Percentiles rank a stretch among this genome's conserved stretches.
Conservation (phyloP, 805 yeast genomes). For the Ascoidea rubescens region DNA sequence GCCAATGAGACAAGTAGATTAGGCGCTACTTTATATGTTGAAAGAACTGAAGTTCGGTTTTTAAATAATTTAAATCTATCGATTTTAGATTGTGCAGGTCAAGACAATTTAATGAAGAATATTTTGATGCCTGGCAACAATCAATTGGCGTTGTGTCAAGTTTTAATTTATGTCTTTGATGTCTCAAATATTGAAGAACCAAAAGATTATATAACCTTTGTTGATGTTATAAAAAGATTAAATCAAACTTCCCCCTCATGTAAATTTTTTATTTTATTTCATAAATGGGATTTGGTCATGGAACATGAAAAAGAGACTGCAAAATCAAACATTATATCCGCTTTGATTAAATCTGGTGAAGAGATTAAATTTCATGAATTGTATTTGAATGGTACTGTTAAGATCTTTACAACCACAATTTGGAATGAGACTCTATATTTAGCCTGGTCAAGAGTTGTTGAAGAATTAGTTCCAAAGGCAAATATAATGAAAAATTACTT, state of each 20-base stretch:
- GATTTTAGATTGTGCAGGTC: slow-evolving; percentile 98
- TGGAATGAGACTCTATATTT: slow-evolving; percentile 95
- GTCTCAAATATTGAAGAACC: slow-evolving; percentile 74
- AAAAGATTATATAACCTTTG: slow-evolving; percentile 86
- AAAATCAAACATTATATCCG: slow-evolving; percentile 68
- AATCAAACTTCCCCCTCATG: slow-evolving; percentile 81
- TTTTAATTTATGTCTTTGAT: slow-evolving; percentile 89
- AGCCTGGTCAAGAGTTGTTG: slow-evolving; percentile 95
- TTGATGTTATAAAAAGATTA: slow-evolving; percentile 67
- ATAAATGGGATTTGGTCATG: slow-evolving; percentile 93
- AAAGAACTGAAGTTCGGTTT: slow-evolving; percentile 86
- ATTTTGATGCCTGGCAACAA: slow-evolving; percentile 28
- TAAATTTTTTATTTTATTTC: slow-evolving; percentile 79
- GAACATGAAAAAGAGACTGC: slow-evolving; percentile 77
- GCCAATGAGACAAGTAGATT: slow-evolving; percentile 92
- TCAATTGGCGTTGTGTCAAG: slow-evolving; percentile 70
- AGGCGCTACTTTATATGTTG: slow-evolving; percentile 98
- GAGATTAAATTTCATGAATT: slow-evolving; percentile 2
- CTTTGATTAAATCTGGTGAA: slow-evolving; percentile 47
- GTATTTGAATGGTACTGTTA: slow-evolving; percentile 23
- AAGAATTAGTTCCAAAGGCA: slow-evolving; percentile 90
- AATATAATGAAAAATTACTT: slow-evolving; percentile 63
- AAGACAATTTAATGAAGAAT: slow-evolving; percentile 91
- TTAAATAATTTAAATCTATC: slow-evolving; percentile 91
- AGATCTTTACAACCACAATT: slow-evolving; percentile 77